Evolutionary conservation across 106 monocot species (phyloP).

Genomic region (Posidonia australis): DNA sequence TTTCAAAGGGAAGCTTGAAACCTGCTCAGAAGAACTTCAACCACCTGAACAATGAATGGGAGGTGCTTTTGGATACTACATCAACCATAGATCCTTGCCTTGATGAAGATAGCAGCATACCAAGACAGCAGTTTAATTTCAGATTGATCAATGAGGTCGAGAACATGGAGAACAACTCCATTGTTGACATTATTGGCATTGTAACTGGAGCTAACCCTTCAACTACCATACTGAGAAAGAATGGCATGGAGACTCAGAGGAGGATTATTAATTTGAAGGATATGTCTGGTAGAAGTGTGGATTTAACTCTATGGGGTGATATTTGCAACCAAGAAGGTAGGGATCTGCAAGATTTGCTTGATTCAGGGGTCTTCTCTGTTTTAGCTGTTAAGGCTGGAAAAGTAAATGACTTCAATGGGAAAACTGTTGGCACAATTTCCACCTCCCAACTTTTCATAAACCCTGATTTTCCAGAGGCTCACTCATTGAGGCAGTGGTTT

Average conservation of each 20-base stretch:
- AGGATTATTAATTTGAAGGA: constrained; percentile 77
- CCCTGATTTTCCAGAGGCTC: constrained; percentile 66
- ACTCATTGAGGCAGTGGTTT: constrained; percentile 63
- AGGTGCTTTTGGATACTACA: constrained; percentile 69
- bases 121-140: constrained; percentile 79
- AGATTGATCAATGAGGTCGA: constrained; percentile 54
- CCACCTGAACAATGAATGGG: constrained; percentile 86
- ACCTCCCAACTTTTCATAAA: constrained; percentile 72
- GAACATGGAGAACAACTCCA: constrained; percentile 66
- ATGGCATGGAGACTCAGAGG: constrained; percentile 92
- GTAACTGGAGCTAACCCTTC: constrained; percentile 58
- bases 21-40: constrained; percentile 87
- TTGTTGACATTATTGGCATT: constrained; percentile 78
- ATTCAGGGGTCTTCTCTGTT: constrained; percentile 51
- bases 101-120: constrained; percentile 75
- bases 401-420: constrained; percentile 89
- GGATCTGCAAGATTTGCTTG: constrained; percentile 48
- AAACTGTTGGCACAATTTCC: constrained; percentile 86
- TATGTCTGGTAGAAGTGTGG: constrained; percentile 62
- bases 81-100: constrained; percentile 62
- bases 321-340: constrained; percentile 81
- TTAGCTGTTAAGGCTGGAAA: constrained; percentile 87
- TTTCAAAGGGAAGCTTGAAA: constrained; percentile 83
- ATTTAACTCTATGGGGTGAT: constrained; percentile 95
- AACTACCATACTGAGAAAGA: constrained; percentile 75